Base-by-base conservation (phyloP, 306 rosid species). In the Prunus persica region DNA sequence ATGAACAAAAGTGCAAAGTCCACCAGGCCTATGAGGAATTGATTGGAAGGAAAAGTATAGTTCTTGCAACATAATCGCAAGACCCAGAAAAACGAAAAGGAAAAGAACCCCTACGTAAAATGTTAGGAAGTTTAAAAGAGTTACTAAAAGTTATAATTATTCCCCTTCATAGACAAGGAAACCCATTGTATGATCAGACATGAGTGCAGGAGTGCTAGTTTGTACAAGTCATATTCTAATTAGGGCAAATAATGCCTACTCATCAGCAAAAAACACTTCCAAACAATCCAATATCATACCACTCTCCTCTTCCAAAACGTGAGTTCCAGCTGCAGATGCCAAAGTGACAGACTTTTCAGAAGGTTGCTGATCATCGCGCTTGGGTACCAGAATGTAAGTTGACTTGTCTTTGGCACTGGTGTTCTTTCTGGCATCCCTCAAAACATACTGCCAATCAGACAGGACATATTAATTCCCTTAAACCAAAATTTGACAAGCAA, bases 401-500 rank as follows among this genome's bases (percentile, higher is more conserved):
- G 93, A 74, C 86, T 81, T 88, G 78, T 85, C 91, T 78, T 78
- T 79, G 3, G 64, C 76, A 43, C 71, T 28, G 50, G 77, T 70
- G 74, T 78, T 77, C 81, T 89, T 91, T n/a, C 73, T 73, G 13
- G 87, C 68, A 82, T 89, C 88, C 81, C 88, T 84, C 56, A 85
- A 75, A 79, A 91, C 93, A 82, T 91, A 87, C 96, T 89, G 93
- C 49, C 20, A 85, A 84, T 67, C 58, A 74, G 41, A 77, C 50
- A 88, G 18, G 76, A 24, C 65, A 74, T 71, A 55, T 52, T 50
- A 54, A 76, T 13, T 34, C n/a, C 50, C 69, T 34, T 65, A 65
- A 19, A 65, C 27, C 13, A 65, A 34, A 18, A 52, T 65, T 52
- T 76, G 25, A 61, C 20, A 18, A 8, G 55, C 8, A 75, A 64